phyloP scores from a whole-genome alignment of 2,329 filamentous ascomycete species.

The Aaosphaeria pasadenensis region DNA sequence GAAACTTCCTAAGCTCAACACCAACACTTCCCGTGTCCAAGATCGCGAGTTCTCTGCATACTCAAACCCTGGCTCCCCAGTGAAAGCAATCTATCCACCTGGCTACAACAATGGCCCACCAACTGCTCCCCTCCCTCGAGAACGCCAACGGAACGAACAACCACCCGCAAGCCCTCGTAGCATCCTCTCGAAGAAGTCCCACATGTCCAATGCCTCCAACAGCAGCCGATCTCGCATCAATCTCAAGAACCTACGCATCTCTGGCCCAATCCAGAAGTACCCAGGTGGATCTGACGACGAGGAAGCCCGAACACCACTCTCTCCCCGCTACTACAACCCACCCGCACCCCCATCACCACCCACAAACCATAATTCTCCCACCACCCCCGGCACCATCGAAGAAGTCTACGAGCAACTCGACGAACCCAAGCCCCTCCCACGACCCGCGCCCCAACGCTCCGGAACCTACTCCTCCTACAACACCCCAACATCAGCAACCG shows the following conservation, averaged over 20 bases:
- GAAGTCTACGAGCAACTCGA: slow-evolving; percentile 34
- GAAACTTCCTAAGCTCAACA: slow-evolving; percentile 30
- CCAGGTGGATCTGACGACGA: slow-evolving; percentile 42
- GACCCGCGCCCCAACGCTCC: slow-evolving; percentile 30
- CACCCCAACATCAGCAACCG: slow-evolving; percentile 8
- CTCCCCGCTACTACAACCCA: slow-evolving; percentile 55
- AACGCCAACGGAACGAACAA: slow-evolving; percentile 14
- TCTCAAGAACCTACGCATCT: slow-evolving; percentile 57
- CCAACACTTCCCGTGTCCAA: slow-evolving; percentile 4
- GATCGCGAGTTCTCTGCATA: slow-evolving; percentile 9
- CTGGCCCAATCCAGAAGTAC: slow-evolving; percentile 50
- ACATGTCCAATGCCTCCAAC: slow-evolving; percentile 36
- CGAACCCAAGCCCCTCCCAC: slow-evolving; percentile 34
- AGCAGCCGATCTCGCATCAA: slow-evolving; percentile 42
- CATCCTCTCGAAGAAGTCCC: slow-evolving; percentile 34
- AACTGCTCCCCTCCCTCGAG: slow-evolving; percentile 21
- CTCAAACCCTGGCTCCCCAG: slow-evolving; percentile 37
- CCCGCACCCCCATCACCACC: slow-evolving; percentile 55
- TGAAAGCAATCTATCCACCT: slow-evolving; percentile 50
- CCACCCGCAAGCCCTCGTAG: slow-evolving; percentile 30
- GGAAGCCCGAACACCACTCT: slow-evolving; percentile 52
- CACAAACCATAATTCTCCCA: slow-evolving; percentile 32
- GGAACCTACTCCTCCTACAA: slow-evolving; percentile 8
- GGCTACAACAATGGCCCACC: slow-evolving; percentile 26
- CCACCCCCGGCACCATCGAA: slow-evolving; percentile 20